phyloP scores from a whole-genome alignment of 2,329 filamentous ascomycete genomes.

The Aureobasidium sp. region DNA sequence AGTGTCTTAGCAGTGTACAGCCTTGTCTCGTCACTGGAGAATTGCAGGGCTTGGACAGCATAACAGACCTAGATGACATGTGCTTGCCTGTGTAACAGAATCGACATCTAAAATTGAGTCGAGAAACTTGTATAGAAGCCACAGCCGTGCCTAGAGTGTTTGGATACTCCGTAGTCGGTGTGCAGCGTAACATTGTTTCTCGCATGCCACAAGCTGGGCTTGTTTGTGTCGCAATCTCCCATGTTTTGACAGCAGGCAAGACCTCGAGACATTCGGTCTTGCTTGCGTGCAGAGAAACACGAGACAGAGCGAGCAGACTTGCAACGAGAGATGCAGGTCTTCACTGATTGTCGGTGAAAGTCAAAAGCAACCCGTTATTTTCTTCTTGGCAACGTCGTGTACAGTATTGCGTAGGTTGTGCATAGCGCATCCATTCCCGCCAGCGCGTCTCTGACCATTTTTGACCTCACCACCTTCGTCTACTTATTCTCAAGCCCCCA shows the following conservation, averaged over 20 bases:
- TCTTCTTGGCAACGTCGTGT: background rate
- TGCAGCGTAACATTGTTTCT: background rate
- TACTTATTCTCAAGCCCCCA: background rate
- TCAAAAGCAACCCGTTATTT: background rate
- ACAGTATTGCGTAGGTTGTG: background rate
- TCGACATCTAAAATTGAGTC: background rate
- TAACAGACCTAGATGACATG: background rate
- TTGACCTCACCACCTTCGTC: conserved; percentile 9
- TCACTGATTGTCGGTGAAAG: background rate
- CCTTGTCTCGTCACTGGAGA: background rate
- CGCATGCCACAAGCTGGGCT: conserved; percentile 7
- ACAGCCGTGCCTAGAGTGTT: background rate
- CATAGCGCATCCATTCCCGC: background rate
- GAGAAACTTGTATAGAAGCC: background rate
- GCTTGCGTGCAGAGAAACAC: no score
- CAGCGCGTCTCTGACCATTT: conserved; percentile 1
- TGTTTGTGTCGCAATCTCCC: conserved; percentile 9
- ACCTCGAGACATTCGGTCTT: background rate
- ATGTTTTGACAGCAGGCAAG: background rate
- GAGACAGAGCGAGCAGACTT: background rate
- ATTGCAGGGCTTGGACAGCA: background rate
- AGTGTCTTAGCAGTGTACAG: background rate
- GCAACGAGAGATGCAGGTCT: background rate
- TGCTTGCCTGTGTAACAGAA: background rate
- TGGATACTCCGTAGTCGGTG: background rate